Base-by-base conservation (phyloP, 2,329 filamentous ascomycete genomes). In the Dactylonectria macrodidyma region DNA sequence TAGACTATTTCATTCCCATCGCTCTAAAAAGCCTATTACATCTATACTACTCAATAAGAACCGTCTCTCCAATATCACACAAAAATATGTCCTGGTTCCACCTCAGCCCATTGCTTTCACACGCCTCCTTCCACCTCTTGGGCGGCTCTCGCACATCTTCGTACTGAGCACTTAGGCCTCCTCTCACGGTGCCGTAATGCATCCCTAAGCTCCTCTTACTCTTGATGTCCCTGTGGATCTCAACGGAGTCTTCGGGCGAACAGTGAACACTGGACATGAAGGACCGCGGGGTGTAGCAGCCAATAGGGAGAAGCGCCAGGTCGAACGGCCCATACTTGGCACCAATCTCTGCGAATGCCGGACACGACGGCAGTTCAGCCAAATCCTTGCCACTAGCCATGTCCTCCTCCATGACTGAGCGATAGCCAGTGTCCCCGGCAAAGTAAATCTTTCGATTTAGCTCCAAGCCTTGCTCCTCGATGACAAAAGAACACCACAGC, bases 241-340 rank as follows among this genome's bases (percentile, higher is more conserved):
- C 93, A 26, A 96, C 93, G 1, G 90, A 88, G 76, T 97, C 94
- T 69, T 90, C 90, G 0, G 94, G 94, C 77, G 95, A 92, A 3
- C 92, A 91, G 78, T 97, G 94, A 85, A 95, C 90, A 12, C 89
- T 83, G 58, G 90, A 93, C 85, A 95, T 93, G 67, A 95, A 76
- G 66, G 79, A 78, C n/a, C 92, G 84, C 1, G 91, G 92, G 65
- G 88, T 85, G 79, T 97, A 97, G 1, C 94, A 94, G 54, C 94
- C 94, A 73, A 97, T 97, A 14, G 94, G 94, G 66, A 97, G 94
- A 60, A 97, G 82, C 0, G 94, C 94, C 7, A 97, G 86, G 78
- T 97, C 93, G 76, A 97, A 95, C 0, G 93, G 93, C 0, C 94
- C 94, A 30, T 93, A 86, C 59, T 90, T 86, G 24, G 88, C 81